phyloP scores from a whole-genome alignment of 2,329 filamentous ascomycete species.

The Ascochyta fabae region DNA sequence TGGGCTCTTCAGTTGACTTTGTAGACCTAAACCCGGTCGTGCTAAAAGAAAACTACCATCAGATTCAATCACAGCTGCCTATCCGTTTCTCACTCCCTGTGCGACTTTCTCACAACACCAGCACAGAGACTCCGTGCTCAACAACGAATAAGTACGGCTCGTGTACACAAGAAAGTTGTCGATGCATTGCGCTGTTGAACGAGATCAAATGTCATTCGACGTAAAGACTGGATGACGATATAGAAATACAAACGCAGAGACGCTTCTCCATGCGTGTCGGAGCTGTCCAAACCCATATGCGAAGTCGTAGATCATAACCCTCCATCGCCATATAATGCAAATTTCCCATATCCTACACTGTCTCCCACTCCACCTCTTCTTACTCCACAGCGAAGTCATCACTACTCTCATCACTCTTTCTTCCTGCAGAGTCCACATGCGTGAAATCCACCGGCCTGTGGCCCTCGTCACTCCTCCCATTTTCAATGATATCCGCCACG shows the following conservation, averaged over 20 bases:
- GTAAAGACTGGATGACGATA: slow-evolving; percentile 1
- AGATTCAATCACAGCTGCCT: no score
- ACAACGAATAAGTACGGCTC: no score
- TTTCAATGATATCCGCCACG: slow-evolving; percentile 7
- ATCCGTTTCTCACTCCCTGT: no score
- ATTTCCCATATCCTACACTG: slow-evolving; percentile 7
- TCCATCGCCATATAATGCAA: slow-evolving; percentile 9
- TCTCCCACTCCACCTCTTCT: background rate
- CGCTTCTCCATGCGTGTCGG: slow-evolving; percentile 1
- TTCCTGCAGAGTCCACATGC: background rate
- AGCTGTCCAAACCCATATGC: slow-evolving; percentile 3
- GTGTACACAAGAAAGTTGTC: no score
- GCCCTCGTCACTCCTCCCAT: background rate
- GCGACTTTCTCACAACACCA: no score
- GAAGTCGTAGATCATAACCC: slow-evolving; percentile 4
- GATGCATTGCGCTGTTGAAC: no score
- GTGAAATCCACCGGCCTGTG: slow-evolving; percentile 10
- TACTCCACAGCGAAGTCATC: slow-evolving; percentile 9
- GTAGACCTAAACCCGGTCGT: no score
- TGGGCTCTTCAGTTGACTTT: no score
- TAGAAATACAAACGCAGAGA: slow-evolving; percentile 1
- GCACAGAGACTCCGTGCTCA: no score
- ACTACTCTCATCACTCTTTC: background rate
- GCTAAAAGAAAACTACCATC: no score
- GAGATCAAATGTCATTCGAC: background rate